A percentile compares a stretch with the other conserved stretches of the same genome.
These are phyloP conservation scores for Excoecaria cochinchinensis DNA, from an alignment of 345 rosid genomes.

Conservation along the genomic window DNA sequence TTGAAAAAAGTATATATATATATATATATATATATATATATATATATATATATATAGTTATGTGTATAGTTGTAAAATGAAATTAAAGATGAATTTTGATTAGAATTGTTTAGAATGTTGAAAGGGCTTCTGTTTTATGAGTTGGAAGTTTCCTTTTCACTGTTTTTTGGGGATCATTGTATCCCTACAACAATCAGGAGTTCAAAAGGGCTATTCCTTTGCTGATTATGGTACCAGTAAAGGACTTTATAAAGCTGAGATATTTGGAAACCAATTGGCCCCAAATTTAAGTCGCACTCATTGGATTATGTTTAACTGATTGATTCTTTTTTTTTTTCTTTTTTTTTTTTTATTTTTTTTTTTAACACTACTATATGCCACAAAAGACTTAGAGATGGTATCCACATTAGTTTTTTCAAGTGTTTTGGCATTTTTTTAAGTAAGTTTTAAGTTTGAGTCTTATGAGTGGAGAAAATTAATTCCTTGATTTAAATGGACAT, in stretches of 20 bases:
- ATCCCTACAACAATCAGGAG: neutral
- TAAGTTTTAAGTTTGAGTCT: too few species aligned
- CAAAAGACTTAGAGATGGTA: too few species aligned
- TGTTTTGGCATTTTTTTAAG: too few species aligned
- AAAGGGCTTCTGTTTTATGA: conserved; percentile 24
- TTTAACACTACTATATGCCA: too few species aligned
- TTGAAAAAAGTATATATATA: conserved; percentile 22
- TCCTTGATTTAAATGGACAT: too few species aligned
- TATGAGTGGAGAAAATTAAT: too few species aligned
- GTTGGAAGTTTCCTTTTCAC: conserved; percentile 31
- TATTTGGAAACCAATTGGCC: neutral
- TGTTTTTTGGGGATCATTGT: conserved; percentile 21
- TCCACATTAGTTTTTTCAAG: too few species aligned
- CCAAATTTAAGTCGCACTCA: neutral
- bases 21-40: too few species aligned
- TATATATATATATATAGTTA: too few species aligned
- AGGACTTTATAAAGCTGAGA: neutral
- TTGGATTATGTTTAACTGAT: neutral
- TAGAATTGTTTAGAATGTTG: conserved; percentile 40
- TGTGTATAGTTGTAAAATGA: too few species aligned
- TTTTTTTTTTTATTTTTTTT: too few species aligned
- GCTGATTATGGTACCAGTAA: neutral
- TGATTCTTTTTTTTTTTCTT: neutral
- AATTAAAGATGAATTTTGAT: conserved; percentile 29
- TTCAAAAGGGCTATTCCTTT: neutral